These are phyloP conservation scores for Colletotrichum eremochloae DNA, from an alignment of 2,329 filamentous ascomycete genomes.

Conservation along the genomic window DNA sequence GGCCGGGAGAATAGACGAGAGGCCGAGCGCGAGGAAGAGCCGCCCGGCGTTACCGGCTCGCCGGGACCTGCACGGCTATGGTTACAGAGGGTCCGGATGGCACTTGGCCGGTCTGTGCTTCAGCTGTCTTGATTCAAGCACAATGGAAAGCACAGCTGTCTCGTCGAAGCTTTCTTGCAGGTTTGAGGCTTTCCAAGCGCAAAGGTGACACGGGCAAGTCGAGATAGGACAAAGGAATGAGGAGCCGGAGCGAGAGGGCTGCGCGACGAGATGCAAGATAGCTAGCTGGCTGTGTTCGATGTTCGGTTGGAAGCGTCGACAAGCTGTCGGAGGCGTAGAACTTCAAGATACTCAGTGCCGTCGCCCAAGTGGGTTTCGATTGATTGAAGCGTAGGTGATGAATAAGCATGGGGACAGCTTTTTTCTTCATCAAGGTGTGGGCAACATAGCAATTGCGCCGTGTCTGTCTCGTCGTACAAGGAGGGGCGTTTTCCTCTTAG, in stretches of 20 bases:
- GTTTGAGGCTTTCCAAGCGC: background rate
- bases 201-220: background rate
- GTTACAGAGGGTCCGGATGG: background rate
- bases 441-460: constrained; percentile 2
- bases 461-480: background rate
- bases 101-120: constrained; percentile 34
- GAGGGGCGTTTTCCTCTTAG: background rate
- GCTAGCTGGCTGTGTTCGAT: background rate
- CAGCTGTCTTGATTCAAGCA: constrained; percentile 6
- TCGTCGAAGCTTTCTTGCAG: background rate
- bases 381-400: background rate
- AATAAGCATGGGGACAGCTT: background rate
- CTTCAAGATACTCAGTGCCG: background rate
- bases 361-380: background rate
- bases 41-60: constrained; percentile 18
- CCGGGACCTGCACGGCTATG: constrained; percentile 14
- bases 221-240: background rate
- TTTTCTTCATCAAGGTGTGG: constrained; percentile 20
- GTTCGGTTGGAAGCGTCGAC: background rate
- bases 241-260: background rate
- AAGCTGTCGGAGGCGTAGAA: background rate
- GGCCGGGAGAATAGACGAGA: constrained; percentile 2
- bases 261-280: background rate
- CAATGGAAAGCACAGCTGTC: background rate
- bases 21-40: constrained; percentile 7